Evolutionary conservation across 1,139 yeast species (phyloP).

Genomic region (Casaregolazyma suthepensis): DNA sequence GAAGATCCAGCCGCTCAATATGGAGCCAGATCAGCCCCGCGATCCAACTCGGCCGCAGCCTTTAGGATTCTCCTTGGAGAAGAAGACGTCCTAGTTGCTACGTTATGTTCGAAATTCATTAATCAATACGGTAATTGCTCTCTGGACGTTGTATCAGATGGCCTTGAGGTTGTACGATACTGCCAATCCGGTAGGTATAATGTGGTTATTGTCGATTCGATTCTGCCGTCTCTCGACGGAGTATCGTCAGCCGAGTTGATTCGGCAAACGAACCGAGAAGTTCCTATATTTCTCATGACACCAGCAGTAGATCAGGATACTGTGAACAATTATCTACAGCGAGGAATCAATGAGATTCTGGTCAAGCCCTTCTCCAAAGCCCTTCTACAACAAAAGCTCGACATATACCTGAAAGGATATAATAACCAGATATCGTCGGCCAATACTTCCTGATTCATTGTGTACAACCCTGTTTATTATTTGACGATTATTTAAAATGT

Average conservation of each 20-base stretch:
- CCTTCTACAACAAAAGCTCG: constrained; percentile 51
- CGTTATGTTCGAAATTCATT: constrained; percentile 49
- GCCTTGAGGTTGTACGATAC: constrained; percentile 77
- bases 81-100: constrained; percentile 75
- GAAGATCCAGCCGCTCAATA: neutral
- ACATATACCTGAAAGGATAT: constrained; percentile 12
- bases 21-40: neutral
- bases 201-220: constrained; percentile 85
- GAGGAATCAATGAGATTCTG: constrained; percentile 86
- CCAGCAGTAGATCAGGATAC: constrained; percentile 14
- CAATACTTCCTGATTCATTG: neutral
- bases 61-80: constrained; percentile 62
- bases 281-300: constrained; percentile 93
- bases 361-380: constrained; percentile 91
- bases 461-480: neutral
- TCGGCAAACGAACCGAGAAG: constrained; percentile 70
- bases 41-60: neutral
- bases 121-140: constrained; percentile 78
- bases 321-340: constrained; percentile 49
- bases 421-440: neutral
- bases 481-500: neutral
- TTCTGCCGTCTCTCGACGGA: constrained; percentile 92
- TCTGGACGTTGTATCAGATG: constrained; percentile 89
- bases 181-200: constrained; percentile 64
- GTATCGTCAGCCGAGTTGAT: constrained; percentile 87